These are phyloP conservation scores for Plasmopara viticola DNA, from an alignment of 352 stramenopile genomes.

Conservation along the genomic window DNA sequence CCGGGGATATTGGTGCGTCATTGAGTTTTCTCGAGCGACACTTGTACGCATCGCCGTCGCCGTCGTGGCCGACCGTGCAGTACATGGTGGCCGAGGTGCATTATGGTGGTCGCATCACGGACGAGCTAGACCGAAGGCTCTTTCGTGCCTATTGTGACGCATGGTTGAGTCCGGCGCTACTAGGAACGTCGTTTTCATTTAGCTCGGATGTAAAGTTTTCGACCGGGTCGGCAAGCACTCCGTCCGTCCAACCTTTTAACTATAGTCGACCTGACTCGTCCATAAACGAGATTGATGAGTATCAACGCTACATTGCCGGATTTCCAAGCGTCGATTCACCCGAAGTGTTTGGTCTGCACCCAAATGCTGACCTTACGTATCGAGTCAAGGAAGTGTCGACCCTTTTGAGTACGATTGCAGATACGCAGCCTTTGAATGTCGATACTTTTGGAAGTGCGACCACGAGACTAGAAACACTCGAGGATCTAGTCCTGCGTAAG, in stretches of 20 bases:
- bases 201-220: constrained; percentile 44
- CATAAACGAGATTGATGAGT: constrained; percentile 53
- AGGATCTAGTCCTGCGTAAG: constrained; percentile 60
- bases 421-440: constrained; percentile 61
- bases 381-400: constrained; percentile 68
- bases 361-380: constrained; percentile 74
- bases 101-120: constrained; percentile 76
- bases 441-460: constrained; percentile 10
- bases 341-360: constrained; percentile 76
- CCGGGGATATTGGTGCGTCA: constrained; percentile 54
- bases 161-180: constrained; percentile 60
- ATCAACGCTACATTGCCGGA: constrained; percentile 45
- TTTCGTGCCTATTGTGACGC: constrained; percentile 71
- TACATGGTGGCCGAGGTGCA: constrained; percentile 83
- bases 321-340: constrained; percentile 72
- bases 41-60: constrained; percentile 45
- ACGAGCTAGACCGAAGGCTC: constrained; percentile 67
- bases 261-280: constrained; percentile 46
- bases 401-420: constrained; percentile 52
- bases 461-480: constrained; percentile 36
- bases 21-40: constrained; percentile 69
- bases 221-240: constrained; percentile 13
- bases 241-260: constrained; percentile 33
- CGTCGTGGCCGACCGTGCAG: constrained; percentile 68
- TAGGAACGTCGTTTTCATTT: constrained; percentile 63